phyloP scores from a whole-genome alignment of 768 basidiomycete genomes.

The Termitomyces sp. region DNA sequence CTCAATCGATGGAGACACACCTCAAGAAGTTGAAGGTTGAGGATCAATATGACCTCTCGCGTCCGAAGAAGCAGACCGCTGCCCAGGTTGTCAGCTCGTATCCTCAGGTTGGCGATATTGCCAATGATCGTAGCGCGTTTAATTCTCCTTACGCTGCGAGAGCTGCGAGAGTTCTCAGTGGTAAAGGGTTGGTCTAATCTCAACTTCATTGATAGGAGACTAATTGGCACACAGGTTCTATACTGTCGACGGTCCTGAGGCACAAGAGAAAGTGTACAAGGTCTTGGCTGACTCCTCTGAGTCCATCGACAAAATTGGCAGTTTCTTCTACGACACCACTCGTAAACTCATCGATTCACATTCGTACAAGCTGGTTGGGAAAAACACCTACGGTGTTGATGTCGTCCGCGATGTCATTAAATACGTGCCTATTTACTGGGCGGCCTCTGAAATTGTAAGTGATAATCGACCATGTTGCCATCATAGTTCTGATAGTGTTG shows the following conservation, averaged over 20 bases:
- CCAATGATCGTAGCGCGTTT: slow-evolving; percentile 48
- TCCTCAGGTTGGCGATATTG: slow-evolving; percentile 49
- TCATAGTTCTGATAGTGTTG: slow-evolving; percentile 2
- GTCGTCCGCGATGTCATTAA: slow-evolving; percentile 69
- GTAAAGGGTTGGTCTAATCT: slow-evolving; percentile 47
- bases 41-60: slow-evolving; percentile 53
- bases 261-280: slow-evolving; percentile 45
- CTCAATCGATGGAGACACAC: slow-evolving; percentile 60
- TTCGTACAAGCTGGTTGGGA: slow-evolving; percentile 59
- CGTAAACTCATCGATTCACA: slow-evolving; percentile 50
- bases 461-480: background rate
- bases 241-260: slow-evolving; percentile 51
- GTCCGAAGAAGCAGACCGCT: slow-evolving; percentile 37
- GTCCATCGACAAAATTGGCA: slow-evolving; percentile 46
- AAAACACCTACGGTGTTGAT: slow-evolving; percentile 54
- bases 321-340: slow-evolving; percentile 68
- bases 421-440: slow-evolving; percentile 67
- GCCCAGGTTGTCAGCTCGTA: slow-evolving; percentile 43
- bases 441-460: slow-evolving; percentile 60
- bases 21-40: slow-evolving; percentile 54
- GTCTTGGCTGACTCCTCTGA: slow-evolving; percentile 50
- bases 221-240: slow-evolving; percentile 53
- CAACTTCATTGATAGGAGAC: slow-evolving; percentile 8
- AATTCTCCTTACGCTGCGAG: slow-evolving; percentile 46
- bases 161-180: slow-evolving; percentile 52